phyloP scores from a whole-genome alignment of 108 stramenopile genomes.

The Cyclotella cryptica region DNA sequence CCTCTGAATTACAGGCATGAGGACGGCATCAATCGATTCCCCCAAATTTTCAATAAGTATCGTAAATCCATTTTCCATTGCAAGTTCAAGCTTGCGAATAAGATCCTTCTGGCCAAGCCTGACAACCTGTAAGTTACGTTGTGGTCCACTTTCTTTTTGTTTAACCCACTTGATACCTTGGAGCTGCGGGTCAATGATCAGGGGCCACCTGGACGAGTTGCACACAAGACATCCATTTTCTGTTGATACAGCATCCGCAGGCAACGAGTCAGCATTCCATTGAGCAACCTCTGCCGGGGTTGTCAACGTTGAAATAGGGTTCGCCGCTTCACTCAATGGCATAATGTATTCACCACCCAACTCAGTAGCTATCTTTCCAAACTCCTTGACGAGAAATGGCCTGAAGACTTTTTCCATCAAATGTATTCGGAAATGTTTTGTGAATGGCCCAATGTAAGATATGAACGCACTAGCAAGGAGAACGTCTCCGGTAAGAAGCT shows the following conservation, averaged over 20 bases:
- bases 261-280: conserved; percentile 67
- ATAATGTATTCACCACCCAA: conserved; percentile 43
- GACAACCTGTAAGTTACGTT: conserved; percentile 63
- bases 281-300: conserved; percentile 66
- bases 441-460: conserved; percentile 82
- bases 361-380: conserved; percentile 30
- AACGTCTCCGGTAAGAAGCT: conserved; percentile 81
- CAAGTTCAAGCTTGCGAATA: conserved; percentile 69
- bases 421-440: conserved; percentile 69
- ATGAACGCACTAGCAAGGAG: conserved; percentile 80
- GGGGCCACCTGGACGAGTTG: conserved; percentile 79
- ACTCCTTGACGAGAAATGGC: conserved; percentile 65
- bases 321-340: conserved; percentile 38
- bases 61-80: conserved; percentile 70
- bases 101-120: conserved; percentile 74
- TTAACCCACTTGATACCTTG: conserved; percentile 79
- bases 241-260: conserved; percentile 63
- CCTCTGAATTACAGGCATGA: conserved; percentile 81
- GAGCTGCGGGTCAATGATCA: conserved; percentile 89
- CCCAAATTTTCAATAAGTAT: conserved; percentile 84
- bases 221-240: conserved; percentile 72
- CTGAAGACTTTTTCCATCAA: conserved; percentile 66
- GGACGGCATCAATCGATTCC: conserved; percentile 75
- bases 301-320: conserved; percentile 54
- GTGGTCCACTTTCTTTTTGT: conserved; percentile 52